These are phyloP conservation scores for Gossypium arboreum DNA, from an alignment of 345 rosid genomes.

Conservation along the genomic window DNA sequence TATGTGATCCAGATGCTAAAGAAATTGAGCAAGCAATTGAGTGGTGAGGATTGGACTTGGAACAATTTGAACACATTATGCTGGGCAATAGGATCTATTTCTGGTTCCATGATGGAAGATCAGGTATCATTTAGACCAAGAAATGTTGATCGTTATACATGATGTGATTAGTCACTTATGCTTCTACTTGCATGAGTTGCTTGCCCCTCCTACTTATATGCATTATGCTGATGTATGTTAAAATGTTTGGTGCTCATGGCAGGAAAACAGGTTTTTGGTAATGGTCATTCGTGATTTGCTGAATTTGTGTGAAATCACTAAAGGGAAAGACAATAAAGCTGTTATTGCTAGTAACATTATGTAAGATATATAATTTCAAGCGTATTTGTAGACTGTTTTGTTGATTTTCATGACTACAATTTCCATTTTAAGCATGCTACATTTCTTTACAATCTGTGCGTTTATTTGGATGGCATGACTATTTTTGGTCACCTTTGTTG, in stretches of 20 bases:
- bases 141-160: not conserved
- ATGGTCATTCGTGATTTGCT: constrained; percentile 96
- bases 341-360: constrained; percentile 98
- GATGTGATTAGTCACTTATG: not conserved
- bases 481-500: not conserved
- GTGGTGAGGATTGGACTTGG: constrained; percentile 99
- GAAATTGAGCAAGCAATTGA: constrained; percentile 90
- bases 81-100: constrained; percentile 26
- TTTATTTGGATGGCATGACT: not conserved
- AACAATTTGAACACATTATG: constrained; percentile 85
- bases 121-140: constrained; percentile 48
- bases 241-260: constrained; percentile 23
- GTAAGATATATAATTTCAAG: constrained; percentile 41
- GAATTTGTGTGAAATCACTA: constrained; percentile 94
- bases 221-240: not conserved
- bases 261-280: constrained; percentile 99
- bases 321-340: constrained; percentile 98
- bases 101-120: constrained; percentile 99
- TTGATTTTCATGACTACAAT: not conserved
- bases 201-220: not conserved
- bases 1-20: constrained; percentile 64
- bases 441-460: not conserved
- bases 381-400: not conserved
- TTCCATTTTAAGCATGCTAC: not conserved
- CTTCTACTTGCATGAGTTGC: not conserved